These are phyloP conservation scores for Xylaria arbuscula DNA, from an alignment of 2,329 filamentous ascomycete species.

Conservation along the genomic window DNA sequence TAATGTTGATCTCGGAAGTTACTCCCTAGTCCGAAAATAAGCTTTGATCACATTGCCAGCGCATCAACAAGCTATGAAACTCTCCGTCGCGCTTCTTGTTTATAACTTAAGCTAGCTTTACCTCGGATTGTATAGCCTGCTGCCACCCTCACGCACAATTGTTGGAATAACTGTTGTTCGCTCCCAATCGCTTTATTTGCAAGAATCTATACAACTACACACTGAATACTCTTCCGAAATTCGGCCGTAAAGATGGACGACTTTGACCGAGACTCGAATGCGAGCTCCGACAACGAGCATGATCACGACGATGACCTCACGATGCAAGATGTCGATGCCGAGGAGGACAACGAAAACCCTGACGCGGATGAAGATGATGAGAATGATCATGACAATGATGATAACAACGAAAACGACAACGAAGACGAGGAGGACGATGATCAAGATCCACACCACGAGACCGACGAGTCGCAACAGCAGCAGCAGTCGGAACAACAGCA, in stretches of 20 bases:
- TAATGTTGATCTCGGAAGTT: not conserved
- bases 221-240: not conserved
- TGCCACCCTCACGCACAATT: not conserved
- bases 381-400: constrained; percentile 50
- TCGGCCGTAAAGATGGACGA: constrained; percentile 52
- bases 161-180: not conserved
- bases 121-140: not conserved
- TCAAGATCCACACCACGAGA: constrained; percentile 46
- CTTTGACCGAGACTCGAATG: constrained; percentile 54
- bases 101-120: constrained; percentile 5
- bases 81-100: not conserved
- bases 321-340: constrained; percentile 47
- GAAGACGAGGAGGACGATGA: constrained; percentile 51
- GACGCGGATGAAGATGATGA: constrained; percentile 54
- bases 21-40: not conserved
- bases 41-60: not conserved
- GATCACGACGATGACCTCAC: constrained; percentile 56
- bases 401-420: constrained; percentile 53
- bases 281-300: constrained; percentile 59
- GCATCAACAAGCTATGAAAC: constrained; percentile 1
- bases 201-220: not conserved
- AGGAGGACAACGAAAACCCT: constrained; percentile 43
- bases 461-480: constrained; percentile 51
- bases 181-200: not conserved
- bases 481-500: constrained; percentile 38